Evolutionary conservation across 345 rosid genomes (phyloP).

Genomic region (Clausena lansium): DNA sequence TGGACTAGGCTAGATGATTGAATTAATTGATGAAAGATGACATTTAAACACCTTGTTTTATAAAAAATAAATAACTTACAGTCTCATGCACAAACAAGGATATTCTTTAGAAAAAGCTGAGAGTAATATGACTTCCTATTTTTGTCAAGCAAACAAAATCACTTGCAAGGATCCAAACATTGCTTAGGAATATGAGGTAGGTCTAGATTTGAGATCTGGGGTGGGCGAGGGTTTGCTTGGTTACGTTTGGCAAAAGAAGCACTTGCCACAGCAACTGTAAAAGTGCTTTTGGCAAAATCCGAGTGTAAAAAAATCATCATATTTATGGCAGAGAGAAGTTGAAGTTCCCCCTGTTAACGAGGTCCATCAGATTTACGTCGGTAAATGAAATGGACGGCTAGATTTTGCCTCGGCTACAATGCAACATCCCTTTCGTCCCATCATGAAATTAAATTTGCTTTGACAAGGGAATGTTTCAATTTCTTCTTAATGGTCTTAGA

Average conservation of each 20-base stretch:
- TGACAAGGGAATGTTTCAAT: constrained; percentile 50
- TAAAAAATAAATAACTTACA: too few species aligned
- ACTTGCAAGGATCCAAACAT: constrained; percentile 4
- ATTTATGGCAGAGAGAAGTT: background rate
- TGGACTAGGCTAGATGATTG: background rate
- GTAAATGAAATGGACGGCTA: constrained; percentile 14
- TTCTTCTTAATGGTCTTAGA: constrained; percentile 42
- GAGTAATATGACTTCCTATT: background rate
- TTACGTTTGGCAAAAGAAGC: constrained; percentile 18
- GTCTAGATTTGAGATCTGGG: constrained; percentile 17
- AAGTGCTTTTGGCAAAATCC: background rate
- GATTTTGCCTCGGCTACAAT: constrained; percentile 1
- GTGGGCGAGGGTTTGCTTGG: constrained; percentile 17
- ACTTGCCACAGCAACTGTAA: background rate
- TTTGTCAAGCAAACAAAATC: constrained; percentile 14
- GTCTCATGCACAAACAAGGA: too few species aligned
- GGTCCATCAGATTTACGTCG: constrained; percentile 8
- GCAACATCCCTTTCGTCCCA: constrained; percentile 18
- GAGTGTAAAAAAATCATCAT: background rate
- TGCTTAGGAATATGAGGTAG: constrained; percentile 19
- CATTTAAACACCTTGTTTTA: background rate
- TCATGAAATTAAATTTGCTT: constrained; percentile 9
- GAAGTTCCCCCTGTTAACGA: background rate
- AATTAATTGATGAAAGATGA: background rate
- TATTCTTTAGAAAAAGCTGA: background rate